Evolutionary conservation across 768 basidiomycete species (phyloP), one percentile per base, ranked within the genome.

Genomic region (Amanita exitialis): DNA sequence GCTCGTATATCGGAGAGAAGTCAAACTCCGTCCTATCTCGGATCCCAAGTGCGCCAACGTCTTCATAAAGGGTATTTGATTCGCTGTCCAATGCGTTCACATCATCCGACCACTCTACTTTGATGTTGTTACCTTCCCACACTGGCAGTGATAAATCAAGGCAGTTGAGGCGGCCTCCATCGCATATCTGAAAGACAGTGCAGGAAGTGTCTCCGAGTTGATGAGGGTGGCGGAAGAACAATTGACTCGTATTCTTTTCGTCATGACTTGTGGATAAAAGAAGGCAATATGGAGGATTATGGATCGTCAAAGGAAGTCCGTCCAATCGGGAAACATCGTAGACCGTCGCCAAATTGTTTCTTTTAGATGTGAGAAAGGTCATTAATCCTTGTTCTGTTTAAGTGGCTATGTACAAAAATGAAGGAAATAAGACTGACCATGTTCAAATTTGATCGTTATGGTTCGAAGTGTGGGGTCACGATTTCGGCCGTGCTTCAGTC

Each of bases 321-420:
- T 64, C 52, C 4, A 67, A 58, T 25, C 65, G 68, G 34, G 73
- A 71, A 20, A 84, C 75, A 58, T 86, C 81, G 54, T 89, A 90
- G 3, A 84, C 58, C 1, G 82, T 79, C 12, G 83, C 64, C 32
- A 88, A 59, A 13, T 68, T 66, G 55, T 82, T 86, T 50, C 67
- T 74, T 3, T 73, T 73, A 3, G 87, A 86, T 1, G 76, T 77
- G 27, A 89, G 62, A 25, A 85, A 61, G 0, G 82, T 80, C 5
- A 77, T 18, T 28, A 64, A 1, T 62, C 83, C 86, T 56, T 42
- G 23, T 41, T 41, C 6, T 46, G 21, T 34, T 44, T 53, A 12
- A 49, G 38, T 18, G 10, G 37, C 16, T 32, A 43, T 46, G 12
- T 30, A 37, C 16, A 34, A 15, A 18, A 36, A 44, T 47, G 21